Evolutionary conservation across 306 rosid species (phyloP).

Genomic region (Medicago arabica): DNA sequence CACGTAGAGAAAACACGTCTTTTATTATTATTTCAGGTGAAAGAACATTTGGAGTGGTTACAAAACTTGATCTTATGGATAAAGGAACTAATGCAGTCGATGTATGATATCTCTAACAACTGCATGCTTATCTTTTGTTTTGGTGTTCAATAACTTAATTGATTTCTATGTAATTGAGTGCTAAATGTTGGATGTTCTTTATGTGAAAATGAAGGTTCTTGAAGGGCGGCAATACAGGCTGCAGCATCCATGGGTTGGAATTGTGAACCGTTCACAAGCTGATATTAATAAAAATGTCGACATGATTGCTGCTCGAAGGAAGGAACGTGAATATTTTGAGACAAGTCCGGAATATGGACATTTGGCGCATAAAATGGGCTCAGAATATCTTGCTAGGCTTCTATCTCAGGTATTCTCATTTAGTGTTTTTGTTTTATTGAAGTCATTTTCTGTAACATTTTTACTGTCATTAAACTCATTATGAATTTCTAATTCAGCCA

Average conservation of each 20-base stretch:
- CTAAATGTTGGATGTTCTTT: conserved; percentile 41
- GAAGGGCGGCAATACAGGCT: conserved; percentile 94
- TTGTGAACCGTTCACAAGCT: conserved; percentile 99
- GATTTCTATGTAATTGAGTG: conserved; percentile 20
- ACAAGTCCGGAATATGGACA: conserved; percentile 98
- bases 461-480: conserved; percentile 1
- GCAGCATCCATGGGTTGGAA: conserved; percentile 99
- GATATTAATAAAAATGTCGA: conserved; percentile 94
- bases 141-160: conserved; percentile 30
- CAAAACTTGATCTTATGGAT: conserved; percentile 98
- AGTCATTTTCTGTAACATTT: conserved; percentile 20
- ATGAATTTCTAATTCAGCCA: conserved; percentile 29
- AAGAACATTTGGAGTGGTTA: conserved; percentile 96
- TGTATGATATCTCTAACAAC: conserved; percentile 58
- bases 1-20: not conserved
- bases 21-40: conserved; percentile 67
- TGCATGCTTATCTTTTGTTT: conserved; percentile 38
- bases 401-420: conserved; percentile 75
- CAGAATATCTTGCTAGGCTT: conserved; percentile 98
- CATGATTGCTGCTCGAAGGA: conserved; percentile 90
- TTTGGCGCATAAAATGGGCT: conserved; percentile 95
- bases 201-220: conserved; percentile 70
- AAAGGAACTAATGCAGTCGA: conserved; percentile 97
- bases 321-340: conserved; percentile 94
- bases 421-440: conserved; percentile 21